Conservation (phyloP, 1,139 yeast genomes). For the Suhomyces chickasaworum region DNA sequence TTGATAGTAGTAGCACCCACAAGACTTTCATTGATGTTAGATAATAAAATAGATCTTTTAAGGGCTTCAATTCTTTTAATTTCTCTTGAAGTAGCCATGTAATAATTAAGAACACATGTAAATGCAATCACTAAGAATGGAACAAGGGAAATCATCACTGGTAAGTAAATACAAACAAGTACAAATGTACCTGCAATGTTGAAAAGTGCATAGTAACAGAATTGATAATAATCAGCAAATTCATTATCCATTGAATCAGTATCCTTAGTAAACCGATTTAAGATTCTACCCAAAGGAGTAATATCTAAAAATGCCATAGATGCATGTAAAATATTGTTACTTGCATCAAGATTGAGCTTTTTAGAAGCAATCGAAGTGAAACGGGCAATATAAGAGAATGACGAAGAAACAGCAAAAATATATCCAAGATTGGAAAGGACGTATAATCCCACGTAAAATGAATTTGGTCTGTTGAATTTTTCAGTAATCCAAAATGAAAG, state of each 20-base stretch:
- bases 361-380: slow-evolving; percentile 48
- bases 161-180: slow-evolving; percentile 69
- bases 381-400: slow-evolving; percentile 51
- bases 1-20: slow-evolving; percentile 72
- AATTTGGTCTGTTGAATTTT: slow-evolving; percentile 50
- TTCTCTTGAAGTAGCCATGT: slow-evolving; percentile 74
- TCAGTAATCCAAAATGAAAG: slow-evolving; percentile 77
- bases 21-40: slow-evolving; percentile 74
- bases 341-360: slow-evolving; percentile 42
- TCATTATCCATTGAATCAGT: slow-evolving; percentile 82
- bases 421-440: slow-evolving; percentile 53
- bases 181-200: slow-evolving; percentile 63
- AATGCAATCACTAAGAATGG: slow-evolving; percentile 42
- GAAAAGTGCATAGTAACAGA: slow-evolving; percentile 51
- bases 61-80: slow-evolving; percentile 79
- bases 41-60: slow-evolving; percentile 73
- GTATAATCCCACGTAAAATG: slow-evolving; percentile 73
- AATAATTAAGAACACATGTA: slow-evolving; percentile 44
- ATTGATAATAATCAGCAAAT: slow-evolving; percentile 52
- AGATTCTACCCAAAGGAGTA: slow-evolving; percentile 68
- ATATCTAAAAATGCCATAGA: slow-evolving; percentile 63
- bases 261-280: slow-evolving; percentile 75
- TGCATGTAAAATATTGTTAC: slow-evolving; percentile 46
- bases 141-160: slow-evolving; percentile 51
- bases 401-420: slow-evolving; percentile 36